Conservation (phyloP, 2,329 filamentous ascomycete species). For the Penicillium rolfsii region DNA sequence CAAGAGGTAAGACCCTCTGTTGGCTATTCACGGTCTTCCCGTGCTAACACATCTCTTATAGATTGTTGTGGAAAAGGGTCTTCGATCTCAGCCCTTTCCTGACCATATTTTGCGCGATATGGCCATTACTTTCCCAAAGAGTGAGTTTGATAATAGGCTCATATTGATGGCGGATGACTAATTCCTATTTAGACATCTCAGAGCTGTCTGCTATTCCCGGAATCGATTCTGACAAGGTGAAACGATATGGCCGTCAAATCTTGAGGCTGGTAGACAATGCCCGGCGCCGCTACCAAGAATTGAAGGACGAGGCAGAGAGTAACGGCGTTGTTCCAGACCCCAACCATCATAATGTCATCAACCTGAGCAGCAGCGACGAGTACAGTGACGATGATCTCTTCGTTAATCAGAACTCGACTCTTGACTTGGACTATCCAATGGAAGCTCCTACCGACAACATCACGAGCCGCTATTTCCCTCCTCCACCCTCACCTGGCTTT, state of each 20-base stretch:
- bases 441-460: conserved; percentile 27
- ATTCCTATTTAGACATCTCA: conserved; percentile 35
- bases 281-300: conserved; percentile 46
- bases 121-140: conserved; percentile 51
- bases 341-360: conserved; percentile 52
- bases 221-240: conserved; percentile 51
- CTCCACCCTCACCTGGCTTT: conserved; percentile 26
- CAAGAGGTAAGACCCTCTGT: conserved; percentile 38
- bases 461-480: conserved; percentile 42
- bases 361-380: conserved; percentile 49
- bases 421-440: conserved; percentile 29
- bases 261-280: conserved; percentile 47
- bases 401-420: conserved; percentile 29
- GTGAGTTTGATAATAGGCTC: conserved; percentile 28
- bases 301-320: conserved; percentile 50
- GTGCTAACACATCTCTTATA: conserved; percentile 25
- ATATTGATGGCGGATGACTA: background rate
- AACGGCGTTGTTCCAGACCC: conserved; percentile 54
- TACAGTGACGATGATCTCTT: conserved; percentile 41
- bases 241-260: conserved; percentile 49
- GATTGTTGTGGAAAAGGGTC: conserved; percentile 48
- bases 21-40: background rate
- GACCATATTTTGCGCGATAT: conserved; percentile 53
- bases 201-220: conserved; percentile 46
- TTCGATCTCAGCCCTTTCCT: conserved; percentile 52